Evolutionary conservation across 2,329 filamentous ascomycete species (phyloP).

Genomic region (Paracoccidioides brasiliensis): DNA sequence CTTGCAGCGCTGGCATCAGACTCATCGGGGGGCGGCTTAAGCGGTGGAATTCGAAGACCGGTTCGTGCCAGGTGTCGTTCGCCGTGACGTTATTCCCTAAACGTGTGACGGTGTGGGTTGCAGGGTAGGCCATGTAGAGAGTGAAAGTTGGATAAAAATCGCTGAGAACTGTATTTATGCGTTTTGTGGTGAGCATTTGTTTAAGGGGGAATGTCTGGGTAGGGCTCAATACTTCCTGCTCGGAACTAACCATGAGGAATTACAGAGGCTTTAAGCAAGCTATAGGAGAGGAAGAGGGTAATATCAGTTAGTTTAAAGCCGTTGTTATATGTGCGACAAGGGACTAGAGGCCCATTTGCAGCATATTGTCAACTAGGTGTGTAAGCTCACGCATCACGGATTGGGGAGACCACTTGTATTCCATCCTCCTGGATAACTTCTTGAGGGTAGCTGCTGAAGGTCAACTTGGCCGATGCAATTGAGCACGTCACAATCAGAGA

Average conservation of each 20-base stretch:
- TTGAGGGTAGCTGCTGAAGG: not conserved
- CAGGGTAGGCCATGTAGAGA: constrained; percentile 37
- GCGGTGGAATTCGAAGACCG: constrained; percentile 28
- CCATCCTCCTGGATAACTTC: not conserved
- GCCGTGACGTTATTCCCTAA: constrained; percentile 44
- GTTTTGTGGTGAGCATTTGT: not conserved
- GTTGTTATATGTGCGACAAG: not conserved
- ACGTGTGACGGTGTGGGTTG: constrained; percentile 29
- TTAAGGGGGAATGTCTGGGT: not conserved
- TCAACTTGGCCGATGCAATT: not conserved
- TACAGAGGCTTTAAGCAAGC: constrained; percentile 5
- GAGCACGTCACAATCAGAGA: not conserved
- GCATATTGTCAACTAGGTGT: not conserved
- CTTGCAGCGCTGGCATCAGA: not conserved
- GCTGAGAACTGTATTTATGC: constrained; percentile 38
- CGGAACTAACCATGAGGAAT: constrained; percentile 8
- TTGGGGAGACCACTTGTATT: not conserved
- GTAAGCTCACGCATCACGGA: constrained; percentile 9
- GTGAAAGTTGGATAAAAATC: constrained; percentile 44
- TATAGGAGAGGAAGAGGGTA: not conserved
- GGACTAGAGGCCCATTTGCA: not conserved
- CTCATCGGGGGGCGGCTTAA: constrained; percentile 7
- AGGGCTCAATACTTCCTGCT: not conserved
- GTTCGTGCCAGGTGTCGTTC: constrained; percentile 29
- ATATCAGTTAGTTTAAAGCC: not conserved